Conservation (phyloP, 2,329 filamentous ascomycete genomes). For the Fusarium sp. region DNA sequence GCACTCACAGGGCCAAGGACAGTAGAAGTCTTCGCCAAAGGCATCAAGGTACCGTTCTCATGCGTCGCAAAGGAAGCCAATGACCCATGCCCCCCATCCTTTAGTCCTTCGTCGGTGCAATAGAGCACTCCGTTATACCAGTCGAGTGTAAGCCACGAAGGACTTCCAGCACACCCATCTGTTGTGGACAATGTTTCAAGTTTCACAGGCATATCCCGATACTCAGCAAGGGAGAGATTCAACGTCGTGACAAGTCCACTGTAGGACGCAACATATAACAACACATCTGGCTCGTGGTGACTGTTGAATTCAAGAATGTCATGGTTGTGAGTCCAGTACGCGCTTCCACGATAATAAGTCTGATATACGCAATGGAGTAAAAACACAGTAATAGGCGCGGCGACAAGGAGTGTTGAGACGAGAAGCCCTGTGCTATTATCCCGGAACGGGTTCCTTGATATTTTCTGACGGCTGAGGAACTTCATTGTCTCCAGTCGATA, state of each 20-base stretch:
- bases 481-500: constrained; percentile 8
- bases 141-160: constrained; percentile 70
- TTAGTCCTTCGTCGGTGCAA: constrained; percentile 68
- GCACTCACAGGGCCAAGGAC: constrained; percentile 56
- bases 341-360: not conserved
- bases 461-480: not conserved
- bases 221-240: constrained; percentile 47
- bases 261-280: constrained; percentile 60
- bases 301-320: not conserved
- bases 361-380: constrained; percentile 31
- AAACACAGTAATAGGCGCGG: constrained; percentile 16
- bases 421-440: constrained; percentile 4
- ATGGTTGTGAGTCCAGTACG: constrained; percentile 18
- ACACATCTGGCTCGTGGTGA: not conserved
- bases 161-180: constrained; percentile 61
- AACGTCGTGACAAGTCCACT: constrained; percentile 59
- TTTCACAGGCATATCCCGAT: constrained; percentile 11
- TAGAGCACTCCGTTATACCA: constrained; percentile 60
- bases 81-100: constrained; percentile 54
- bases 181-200: constrained; percentile 56
- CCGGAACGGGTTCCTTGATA: not conserved
- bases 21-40: constrained; percentile 49
- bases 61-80: constrained; percentile 54
- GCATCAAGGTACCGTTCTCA: constrained; percentile 51
- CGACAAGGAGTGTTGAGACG: constrained; percentile 24